Base-by-base conservation (phyloP, 768 basidiomycete species). In the Rubroboletus satanas region DNA sequence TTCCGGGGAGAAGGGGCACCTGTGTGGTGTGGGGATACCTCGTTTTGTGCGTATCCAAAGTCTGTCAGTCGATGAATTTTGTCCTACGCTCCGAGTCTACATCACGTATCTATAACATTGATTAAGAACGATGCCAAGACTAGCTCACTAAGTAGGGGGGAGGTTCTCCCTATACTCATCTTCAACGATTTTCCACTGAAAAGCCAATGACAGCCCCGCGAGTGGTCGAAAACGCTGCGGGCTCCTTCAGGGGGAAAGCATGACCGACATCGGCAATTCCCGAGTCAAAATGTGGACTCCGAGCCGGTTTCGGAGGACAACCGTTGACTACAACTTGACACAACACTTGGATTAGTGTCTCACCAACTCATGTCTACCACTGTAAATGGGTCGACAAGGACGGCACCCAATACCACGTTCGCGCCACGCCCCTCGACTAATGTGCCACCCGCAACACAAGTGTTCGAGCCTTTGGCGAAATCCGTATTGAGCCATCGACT, bases 391-490 rank as follows among this genome's bases (percentile, higher is more conserved):
- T 41, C 47, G n/a, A 37, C 46, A 18, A 55, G 36, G 49, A 48
- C 44, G 23, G 41, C 41, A 8, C 17, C 55, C 8, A 43, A 69
- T 23, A 70, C 71, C 1, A 66, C 60, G 18, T 60, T 66, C 31
- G 59, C 60, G 1, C 62, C 76, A n/a, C 80, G 80, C 47, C 71
- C 82, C 0, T 70, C 84, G 2, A 81, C 82, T 0, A 71, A 78
- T 1, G 70, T 89, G 6, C 84, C 86, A 0, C 75, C 83, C 0
- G 68, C 87, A 2, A 71, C 77, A 6, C 78, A 83, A 59, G 70
- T 75, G 1, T 90, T 83, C 64, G 84, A 88, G 58, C 87, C 87
- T 9, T 77, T 83, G 43, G 79, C 83, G 2, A 88, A 85, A 63
- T 69, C 77, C 3, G 75, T 85, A 6, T 76, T 90, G 44, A 79